phyloP scores from a whole-genome alignment of 305 asterid species.

The Rubia peregrina region DNA sequence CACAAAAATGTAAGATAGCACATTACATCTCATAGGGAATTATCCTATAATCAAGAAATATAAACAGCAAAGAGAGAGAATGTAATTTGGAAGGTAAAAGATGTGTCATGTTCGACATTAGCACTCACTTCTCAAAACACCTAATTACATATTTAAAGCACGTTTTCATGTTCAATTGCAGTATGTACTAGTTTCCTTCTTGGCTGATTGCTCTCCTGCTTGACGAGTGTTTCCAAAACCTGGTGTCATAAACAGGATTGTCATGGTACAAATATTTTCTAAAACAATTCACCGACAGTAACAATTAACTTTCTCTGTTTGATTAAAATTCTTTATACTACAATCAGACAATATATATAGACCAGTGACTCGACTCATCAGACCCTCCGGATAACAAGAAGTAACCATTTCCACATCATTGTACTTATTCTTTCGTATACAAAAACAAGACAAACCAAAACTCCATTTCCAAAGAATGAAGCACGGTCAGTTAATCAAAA shows the following conservation, averaged over 20 bases:
- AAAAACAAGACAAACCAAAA: background rate
- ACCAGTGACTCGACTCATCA: background rate
- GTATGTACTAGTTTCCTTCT: background rate
- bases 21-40: too few relatives aligned
- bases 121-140: background rate
- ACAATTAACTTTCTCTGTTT: background rate
- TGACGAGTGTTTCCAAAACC: background rate
- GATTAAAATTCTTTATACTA: background rate
- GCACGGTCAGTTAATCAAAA: background rate
- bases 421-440: background rate
- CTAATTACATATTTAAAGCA: background rate
- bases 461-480: background rate
- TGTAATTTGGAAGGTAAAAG: background rate
- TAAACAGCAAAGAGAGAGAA: background rate
- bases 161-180: background rate
- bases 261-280: background rate
- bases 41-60: too few relatives aligned
- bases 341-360: background rate
- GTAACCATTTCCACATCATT: background rate
- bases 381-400: background rate
- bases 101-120: background rate
- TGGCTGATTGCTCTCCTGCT: background rate
- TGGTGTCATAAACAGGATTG: background rate
- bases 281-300: background rate
- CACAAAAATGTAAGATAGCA: too few relatives aligned